Evolutionary conservation across 2,329 filamentous ascomycete species (phyloP), one percentile per base, ranked within the genome.

Genomic region (Nothophoma quercina): DNA sequence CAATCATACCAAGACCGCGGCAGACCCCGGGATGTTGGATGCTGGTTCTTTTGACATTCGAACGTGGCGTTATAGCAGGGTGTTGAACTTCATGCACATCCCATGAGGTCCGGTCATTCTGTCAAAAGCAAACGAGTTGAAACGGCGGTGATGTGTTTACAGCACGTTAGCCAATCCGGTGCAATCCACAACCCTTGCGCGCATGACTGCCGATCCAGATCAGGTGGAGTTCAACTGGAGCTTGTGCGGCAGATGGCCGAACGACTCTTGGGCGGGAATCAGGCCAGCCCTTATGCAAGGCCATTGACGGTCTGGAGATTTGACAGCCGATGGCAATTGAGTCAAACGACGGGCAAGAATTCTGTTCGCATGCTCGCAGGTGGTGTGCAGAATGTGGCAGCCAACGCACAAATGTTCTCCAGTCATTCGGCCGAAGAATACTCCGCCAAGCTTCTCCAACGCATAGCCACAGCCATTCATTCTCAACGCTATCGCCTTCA

Each of bases 61-160:
- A 45, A 45, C 19, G 46, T 50, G 59, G 44, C 42, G 36, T 45
- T 49, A 46, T 40, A 19, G 55, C 50, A 46, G 44, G 29, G 21
- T 38, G 61, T 59, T 55, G 58, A n/a, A n/a, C n/a, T 62, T 59
- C 59, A 59, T 58, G 57, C 53, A 49, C 36, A 51, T 56, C 40
- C 51, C 44, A 53, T 44, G 44, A 50, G 29, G 51, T 18, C 22
- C 44, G 60, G 54, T 62, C 58, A 65, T 38, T 54, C 42, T 60
- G 54, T 59, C 46, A 57, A 52, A 46, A 54, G 55, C 50, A 59
- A 63, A 63, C 51, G 54, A 52, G 58, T 67, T 60, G 63, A 69
- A 67, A 70, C 64, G 46, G 56, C 49, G 47, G 56, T 49, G 54
- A 56, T 64, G 61, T 63, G 64, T 65, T 52, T 40, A 53, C 39